Base-by-base conservation (phyloP, 2,329 filamentous ascomycete genomes). In the Alternaria burnsii region DNA sequence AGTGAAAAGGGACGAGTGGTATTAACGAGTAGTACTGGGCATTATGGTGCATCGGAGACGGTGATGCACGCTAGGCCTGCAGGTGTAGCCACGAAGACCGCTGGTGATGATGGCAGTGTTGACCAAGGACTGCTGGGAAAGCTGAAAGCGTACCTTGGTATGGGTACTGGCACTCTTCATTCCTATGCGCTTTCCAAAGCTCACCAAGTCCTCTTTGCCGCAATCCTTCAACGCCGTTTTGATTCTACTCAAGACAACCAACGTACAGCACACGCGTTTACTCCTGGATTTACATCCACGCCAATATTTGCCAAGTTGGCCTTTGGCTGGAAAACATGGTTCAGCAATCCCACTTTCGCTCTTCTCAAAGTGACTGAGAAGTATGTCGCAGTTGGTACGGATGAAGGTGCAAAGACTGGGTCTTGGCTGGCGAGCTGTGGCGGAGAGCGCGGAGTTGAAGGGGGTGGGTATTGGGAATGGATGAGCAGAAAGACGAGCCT, bases 341-440 rank as follows among this genome's bases (percentile, higher is more conserved):
- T 67, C 2, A 30, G 46, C 3, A 59, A 67, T 42, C 62, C 66
- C 2, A n/a, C 54, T 6, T 68, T 67, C 18, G 52, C 61, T 3
- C 3, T 65, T 3, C 47, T 69, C 14, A 63, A 62, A 10, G 30
- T 11, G 3, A 65, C 56, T 2, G 58, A 68, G 40, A 63, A 51
- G 4, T 52, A 36, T 14, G 11, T 63, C 18, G 66, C 59, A 1
- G 57, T 63, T 1, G 42, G 57, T 22, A 61, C 61, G 18, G 52
- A 61, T 34, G 57, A 70, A 40, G 63, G 63, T 6, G 61, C 58
- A 11, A 65, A 63, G 55, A 65, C 63, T 8, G 67, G 66, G 11
- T 48, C 22, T 2, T 70, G 62, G 64, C 42, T 67, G 11, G 66
- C 61, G 14, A 52, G 41, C 34, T 54, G 42, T n/a, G 48, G 54